phyloP scores from a whole-genome alignment of 2,329 filamentous ascomycete genomes.

The Penicillium oxalicum region DNA sequence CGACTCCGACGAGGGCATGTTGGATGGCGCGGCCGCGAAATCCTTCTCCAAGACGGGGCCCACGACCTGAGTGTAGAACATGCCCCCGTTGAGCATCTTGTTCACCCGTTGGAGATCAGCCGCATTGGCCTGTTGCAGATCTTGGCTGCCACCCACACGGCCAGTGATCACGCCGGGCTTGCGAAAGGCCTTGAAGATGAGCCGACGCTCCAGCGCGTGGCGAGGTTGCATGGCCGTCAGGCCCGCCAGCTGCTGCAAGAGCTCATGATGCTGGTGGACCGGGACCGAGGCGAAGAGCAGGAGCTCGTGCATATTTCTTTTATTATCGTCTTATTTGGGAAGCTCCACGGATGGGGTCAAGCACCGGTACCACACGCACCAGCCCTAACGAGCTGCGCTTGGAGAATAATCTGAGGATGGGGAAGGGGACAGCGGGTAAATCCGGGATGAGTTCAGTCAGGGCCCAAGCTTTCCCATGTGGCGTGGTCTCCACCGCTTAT shows the following conservation, averaged over 20 bases:
- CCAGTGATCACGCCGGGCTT: constrained; percentile 39
- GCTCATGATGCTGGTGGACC: constrained; percentile 51
- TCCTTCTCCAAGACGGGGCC: constrained; percentile 37
- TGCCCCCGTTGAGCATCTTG: constrained; percentile 45
- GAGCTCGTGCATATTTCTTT: constrained; percentile 53
- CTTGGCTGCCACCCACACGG: constrained; percentile 41
- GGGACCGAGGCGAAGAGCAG: constrained; percentile 57
- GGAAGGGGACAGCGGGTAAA: constrained; percentile 15
- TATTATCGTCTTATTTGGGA: background rate
- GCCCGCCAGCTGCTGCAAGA: constrained; percentile 57
- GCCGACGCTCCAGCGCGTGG: constrained; percentile 48
- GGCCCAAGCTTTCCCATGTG: constrained; percentile 18
- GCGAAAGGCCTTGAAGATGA: constrained; percentile 53
- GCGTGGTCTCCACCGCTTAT: constrained; percentile 3
- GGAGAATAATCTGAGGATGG: background rate
- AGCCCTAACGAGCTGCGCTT: background rate
- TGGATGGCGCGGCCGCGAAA: constrained; percentile 22
- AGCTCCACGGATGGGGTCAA: constrained; percentile 3
- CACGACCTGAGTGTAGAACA: constrained; percentile 52
- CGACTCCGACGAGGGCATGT: constrained; percentile 11
- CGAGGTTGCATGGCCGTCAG: constrained; percentile 57
- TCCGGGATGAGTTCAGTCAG: constrained; percentile 17
- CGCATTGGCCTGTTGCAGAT: constrained; percentile 38
- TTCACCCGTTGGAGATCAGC: constrained; percentile 42
- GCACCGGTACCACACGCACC: background rate